Evolutionary conservation across 176 grass and related monocot species (phyloP).

Genomic region (Oryza glumipatula): DNA sequence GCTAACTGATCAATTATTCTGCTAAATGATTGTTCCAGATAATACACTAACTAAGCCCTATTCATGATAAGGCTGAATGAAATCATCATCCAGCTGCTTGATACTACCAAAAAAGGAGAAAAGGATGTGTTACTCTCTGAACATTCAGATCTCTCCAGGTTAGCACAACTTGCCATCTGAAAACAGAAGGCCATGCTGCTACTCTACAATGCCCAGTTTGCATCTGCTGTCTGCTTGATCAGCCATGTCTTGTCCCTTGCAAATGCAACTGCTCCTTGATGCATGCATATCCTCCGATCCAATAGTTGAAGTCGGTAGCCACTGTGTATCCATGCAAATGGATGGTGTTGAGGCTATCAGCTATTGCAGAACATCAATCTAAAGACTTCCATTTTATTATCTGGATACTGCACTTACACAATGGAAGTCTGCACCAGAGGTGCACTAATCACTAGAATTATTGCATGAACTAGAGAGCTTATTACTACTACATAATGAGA

Average conservation of each 20-base stretch:
- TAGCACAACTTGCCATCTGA: constrained; percentile 25
- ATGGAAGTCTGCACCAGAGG: background rate
- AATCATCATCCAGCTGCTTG: background rate
- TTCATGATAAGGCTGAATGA: constrained; percentile 1
- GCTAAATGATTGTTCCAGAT: constrained; percentile 13
- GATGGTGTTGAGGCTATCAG: constrained; percentile 2
- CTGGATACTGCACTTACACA: background rate
- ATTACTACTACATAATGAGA: background rate
- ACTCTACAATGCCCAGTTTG: background rate
- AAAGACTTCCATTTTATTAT: background rate
- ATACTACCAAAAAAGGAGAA: background rate
- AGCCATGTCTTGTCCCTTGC: constrained; percentile 35
- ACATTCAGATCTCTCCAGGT: constrained; percentile 33
- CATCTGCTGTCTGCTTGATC: constrained; percentile 27
- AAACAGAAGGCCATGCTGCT: constrained; percentile 1
- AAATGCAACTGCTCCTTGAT: constrained; percentile 5
- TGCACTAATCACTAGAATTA: background rate
- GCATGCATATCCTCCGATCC: background rate
- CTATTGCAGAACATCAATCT: background rate
- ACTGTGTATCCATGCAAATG: background rate
- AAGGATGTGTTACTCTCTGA: constrained; percentile 12
- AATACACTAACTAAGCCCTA: background rate
- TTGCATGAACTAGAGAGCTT: background rate
- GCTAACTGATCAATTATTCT: constrained; percentile 3
- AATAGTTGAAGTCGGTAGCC: constrained; percentile 47